Conservation (phyloP, 495 filamentous ascomycete genomes). For the Schizothecium vesticola region DNA sequence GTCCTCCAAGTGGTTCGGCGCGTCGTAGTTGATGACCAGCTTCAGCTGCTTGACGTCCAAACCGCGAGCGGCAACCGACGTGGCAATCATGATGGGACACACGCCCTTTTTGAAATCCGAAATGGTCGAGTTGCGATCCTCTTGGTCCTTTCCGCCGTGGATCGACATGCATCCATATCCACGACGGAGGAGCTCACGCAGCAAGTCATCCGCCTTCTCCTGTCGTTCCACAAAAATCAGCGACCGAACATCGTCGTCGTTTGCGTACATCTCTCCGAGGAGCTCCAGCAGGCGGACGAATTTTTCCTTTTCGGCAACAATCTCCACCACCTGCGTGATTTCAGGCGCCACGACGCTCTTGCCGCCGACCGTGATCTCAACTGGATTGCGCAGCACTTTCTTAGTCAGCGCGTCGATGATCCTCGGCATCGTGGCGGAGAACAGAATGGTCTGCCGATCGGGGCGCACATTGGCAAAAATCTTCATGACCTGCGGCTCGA, state of each 20-base stretch:
- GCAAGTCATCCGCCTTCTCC: slow-evolving; percentile 81
- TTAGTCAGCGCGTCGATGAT: slow-evolving; percentile 88
- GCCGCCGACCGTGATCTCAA: slow-evolving; percentile 90
- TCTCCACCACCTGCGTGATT: slow-evolving; percentile 90
- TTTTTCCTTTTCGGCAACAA: slow-evolving; percentile 77
- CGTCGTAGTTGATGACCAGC: slow-evolving; percentile 94
- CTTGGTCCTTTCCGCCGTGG: slow-evolving; percentile 93
- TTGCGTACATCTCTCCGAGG: slow-evolving; percentile 78
- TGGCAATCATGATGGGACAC: slow-evolving; percentile 85
- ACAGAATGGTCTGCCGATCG: slow-evolving; percentile 87
- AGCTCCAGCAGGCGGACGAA: slow-evolving; percentile 79
- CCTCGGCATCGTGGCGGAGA: slow-evolving; percentile 94
- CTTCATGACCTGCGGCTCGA: slow-evolving; percentile 97
- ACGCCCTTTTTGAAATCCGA: slow-evolving; percentile 91
- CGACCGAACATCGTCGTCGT: slow-evolving; percentile 82
- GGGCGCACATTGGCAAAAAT: slow-evolving; percentile 87
- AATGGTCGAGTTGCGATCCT: slow-evolving; percentile 91
- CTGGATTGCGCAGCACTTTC: slow-evolving; percentile 76
- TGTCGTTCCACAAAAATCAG: slow-evolving; percentile 95
- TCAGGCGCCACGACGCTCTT: slow-evolving; percentile 88
- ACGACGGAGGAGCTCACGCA: slow-evolving; percentile 77
- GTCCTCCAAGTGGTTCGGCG: slow-evolving; percentile 94
- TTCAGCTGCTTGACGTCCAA: slow-evolving; percentile 96
- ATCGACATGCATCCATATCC: slow-evolving; percentile 95
- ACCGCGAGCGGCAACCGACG: slow-evolving; percentile 91